Conservation (phyloP, 495 filamentous ascomycete genomes). For the Penicillium waksmanii region DNA sequence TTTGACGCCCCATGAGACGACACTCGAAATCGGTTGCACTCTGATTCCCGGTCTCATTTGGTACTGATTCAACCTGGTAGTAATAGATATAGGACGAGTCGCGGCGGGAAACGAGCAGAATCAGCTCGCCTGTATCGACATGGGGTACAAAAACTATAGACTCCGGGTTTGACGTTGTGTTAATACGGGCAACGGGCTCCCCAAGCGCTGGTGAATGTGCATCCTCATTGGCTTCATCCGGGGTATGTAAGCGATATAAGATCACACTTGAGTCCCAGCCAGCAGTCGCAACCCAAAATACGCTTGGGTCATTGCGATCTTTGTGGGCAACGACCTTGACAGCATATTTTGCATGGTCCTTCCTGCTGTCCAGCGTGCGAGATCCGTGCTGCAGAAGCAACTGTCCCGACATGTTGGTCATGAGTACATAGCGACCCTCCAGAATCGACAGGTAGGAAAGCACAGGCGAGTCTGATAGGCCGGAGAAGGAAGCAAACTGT, state of each 20-base stretch:
- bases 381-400: conserved; percentile 49
- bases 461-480: conserved; percentile 63
- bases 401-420: conserved; percentile 67
- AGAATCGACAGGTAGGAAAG: conserved; percentile 49
- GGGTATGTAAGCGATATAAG: conserved; percentile 48
- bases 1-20: conserved; percentile 56
- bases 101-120: conserved; percentile 59
- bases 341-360: conserved; percentile 66
- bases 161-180: conserved; percentile 63
- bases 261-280: conserved; percentile 67
- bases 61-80: conserved; percentile 46
- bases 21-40: conserved; percentile 28
- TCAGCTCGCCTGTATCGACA: conserved; percentile 44
- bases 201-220: conserved; percentile 26
- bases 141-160: conserved; percentile 59
- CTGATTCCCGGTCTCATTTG: neutral
- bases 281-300: conserved; percentile 60
- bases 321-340: conserved; percentile 55
- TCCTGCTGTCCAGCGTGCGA: conserved; percentile 47
- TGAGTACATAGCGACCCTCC: conserved; percentile 42
- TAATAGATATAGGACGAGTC: conserved; percentile 67
- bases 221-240: conserved; percentile 4
- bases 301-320: conserved; percentile 17
- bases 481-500: conserved; percentile 31
- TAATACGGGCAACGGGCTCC: conserved; percentile 51